Evolutionary conservation across 2,329 filamentous ascomycete species (phyloP), one percentile per base, ranked within the genome.

Genomic region (Botrytis elliptica): DNA sequence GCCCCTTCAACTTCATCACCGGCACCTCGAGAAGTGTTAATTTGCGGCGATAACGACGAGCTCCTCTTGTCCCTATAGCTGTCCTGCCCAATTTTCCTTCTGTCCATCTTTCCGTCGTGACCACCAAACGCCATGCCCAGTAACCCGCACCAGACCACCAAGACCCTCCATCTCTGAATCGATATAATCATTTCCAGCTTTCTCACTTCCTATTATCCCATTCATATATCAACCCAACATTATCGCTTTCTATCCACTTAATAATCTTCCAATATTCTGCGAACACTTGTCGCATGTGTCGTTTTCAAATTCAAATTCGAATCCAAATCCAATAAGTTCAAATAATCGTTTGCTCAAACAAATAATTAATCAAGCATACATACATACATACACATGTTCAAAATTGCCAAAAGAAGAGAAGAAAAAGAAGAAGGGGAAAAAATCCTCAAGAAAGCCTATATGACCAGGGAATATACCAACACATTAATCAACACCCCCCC

Each of bases 101-200:
- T 29, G 22, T 36, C 55, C 29, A 18, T 59, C 55, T 59, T 62
- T 36, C 22, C 59, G 25, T 62, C 22, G 20, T 52, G 33, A 36
- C 33, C 29, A 7, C 65, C 46, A 18, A 57, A 38, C 25, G 29
- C 65, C 65, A 40, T 57, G 14, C 49, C 49, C 25, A 68, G 36
- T 40, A 68, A 40, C 25, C 65, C 49, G 36, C 8, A 29, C 46
- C 65, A 57, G 36, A 57, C 36, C 65, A 57, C 36, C 49, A 68
- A 68, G 36, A 29, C 25, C 49, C 49, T 68, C 65, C 65, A 68
- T 68, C 65, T 57, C n/a, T 57, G 46, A 42, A 49, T 68, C 49
- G 65, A 68, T 57, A 57, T 57, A 68, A 68, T 68, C 65, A 68
- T 68, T 68, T 68, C 65, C 65, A 57, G 49, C 36, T 57, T 68